Evolutionary conservation across 2,329 filamentous ascomycete species (phyloP), one percentile per base, ranked within the genome.

Genomic region (Diaporthe citrichinensis): DNA sequence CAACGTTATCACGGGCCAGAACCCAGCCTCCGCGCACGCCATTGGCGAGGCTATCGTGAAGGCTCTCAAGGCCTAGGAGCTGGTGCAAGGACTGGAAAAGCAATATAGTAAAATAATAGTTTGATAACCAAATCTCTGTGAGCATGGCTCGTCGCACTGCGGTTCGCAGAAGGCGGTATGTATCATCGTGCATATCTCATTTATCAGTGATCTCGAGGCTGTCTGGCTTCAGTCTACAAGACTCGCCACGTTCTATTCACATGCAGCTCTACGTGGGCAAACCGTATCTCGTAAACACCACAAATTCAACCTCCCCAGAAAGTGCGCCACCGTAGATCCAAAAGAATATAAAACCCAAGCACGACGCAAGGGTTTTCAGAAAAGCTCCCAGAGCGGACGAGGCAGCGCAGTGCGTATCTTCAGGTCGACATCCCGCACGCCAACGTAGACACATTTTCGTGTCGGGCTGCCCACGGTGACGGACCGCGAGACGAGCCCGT

Each of bases 401-500:
- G 92, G 92, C 59, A 93, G 81, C 73, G 88, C 84, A 23, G 81
- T 74, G 67, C 73, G 77, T 17, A 79, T 76, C 75, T 78, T 67
- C 65, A 79, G 5, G 81, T 90, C 74, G 41, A 57, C 53, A 17
- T 75, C 76, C n/a, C 71, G 91, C 77, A 96, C 86, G 4, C 94
- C 94, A 31, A 98, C 92, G 80, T 97, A 98, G 10, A 97, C 95
- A 77, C 97, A 93, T 71, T 94, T 91, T 71, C 93, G 90, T 20
- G 92, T 90, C 3, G 95, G 93, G 78, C 92, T 88, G 44, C 92
- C 92, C 1, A 93, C 89, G 0, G 93, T 94, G 76, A 96, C 91
- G 6, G 94, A 96, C 86, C 92, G 95, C 28, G 96, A 98, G 76
- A 92, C 90, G 74, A 98, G 89, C 59, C 95, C 96, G 82, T 98